Conservation (phyloP, 2,329 filamentous ascomycete species). For the Phoma sp. region DNA sequence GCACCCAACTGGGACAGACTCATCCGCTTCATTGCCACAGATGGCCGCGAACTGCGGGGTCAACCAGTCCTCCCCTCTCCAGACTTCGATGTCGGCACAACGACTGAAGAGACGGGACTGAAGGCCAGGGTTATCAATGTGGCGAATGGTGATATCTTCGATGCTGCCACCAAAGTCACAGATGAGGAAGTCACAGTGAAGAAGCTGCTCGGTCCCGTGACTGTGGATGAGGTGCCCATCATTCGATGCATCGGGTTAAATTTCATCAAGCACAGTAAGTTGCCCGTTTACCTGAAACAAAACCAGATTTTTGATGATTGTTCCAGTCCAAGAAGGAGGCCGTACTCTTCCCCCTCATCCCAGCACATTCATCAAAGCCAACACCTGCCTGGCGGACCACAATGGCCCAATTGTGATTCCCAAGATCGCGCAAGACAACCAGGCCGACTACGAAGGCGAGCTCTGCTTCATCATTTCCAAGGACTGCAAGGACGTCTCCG, state of each 20-base stretch:
- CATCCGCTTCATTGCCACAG: slow-evolving; percentile 61
- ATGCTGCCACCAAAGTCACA: slow-evolving; percentile 58
- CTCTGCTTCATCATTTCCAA: slow-evolving; percentile 59
- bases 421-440: slow-evolving; percentile 56
- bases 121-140: slow-evolving; percentile 59
- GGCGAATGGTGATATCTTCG: slow-evolving; percentile 58
- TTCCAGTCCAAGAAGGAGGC: slow-evolving; percentile 58
- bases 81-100: slow-evolving; percentile 58
- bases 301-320: neutral
- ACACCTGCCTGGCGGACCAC: slow-evolving; percentile 51
- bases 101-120: slow-evolving; percentile 56
- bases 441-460: slow-evolving; percentile 52
- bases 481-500: slow-evolving; percentile 58
- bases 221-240: slow-evolving; percentile 60
- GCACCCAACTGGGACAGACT: slow-evolving; percentile 57
- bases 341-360: slow-evolving; percentile 58
- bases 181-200: slow-evolving; percentile 63
- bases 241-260: slow-evolving; percentile 66
- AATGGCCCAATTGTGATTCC: slow-evolving; percentile 55
- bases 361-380: slow-evolving; percentile 59
- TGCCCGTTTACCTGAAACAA: neutral
- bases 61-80: slow-evolving; percentile 57
- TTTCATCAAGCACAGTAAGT: slow-evolving; percentile 62
- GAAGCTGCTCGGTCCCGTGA: slow-evolving; percentile 60
- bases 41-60: slow-evolving; percentile 59